Evolutionary conservation across 208 protist genomes (phyloP).

Genomic region (Leishmania amazonensis): DNA sequence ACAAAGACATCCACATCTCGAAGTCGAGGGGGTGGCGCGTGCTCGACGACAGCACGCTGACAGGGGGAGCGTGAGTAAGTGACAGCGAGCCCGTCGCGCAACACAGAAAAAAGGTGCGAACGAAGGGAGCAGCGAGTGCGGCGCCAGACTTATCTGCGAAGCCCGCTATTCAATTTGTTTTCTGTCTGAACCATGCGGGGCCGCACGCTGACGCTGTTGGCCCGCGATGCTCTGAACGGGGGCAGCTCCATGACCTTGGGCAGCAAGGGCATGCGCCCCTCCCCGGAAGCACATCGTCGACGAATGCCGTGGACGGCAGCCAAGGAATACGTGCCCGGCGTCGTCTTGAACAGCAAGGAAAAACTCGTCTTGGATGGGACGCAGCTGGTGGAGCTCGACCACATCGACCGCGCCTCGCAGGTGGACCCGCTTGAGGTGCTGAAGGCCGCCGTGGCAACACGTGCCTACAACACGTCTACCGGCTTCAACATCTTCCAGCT

Average conservation of each 20-base stretch:
- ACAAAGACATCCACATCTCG: background rate
- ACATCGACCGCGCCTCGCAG: constrained; percentile 78
- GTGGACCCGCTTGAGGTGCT: constrained; percentile 86
- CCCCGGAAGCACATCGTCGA: constrained; percentile 67
- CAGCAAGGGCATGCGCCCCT: constrained; percentile 69
- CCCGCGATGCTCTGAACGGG: constrained; percentile 70
- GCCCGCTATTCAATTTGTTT: background rate
- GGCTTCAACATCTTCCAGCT: constrained; percentile 89
- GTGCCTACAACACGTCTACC: constrained; percentile 86
- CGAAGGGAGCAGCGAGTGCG: background rate
- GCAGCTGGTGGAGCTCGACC: constrained; percentile 77
- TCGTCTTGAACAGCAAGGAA: constrained; percentile 81
- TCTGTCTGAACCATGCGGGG: constrained; percentile 12
- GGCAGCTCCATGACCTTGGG: constrained; percentile 90
- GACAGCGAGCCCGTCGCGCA: background rate
- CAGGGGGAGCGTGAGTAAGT: background rate
- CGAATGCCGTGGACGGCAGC: constrained; percentile 91
- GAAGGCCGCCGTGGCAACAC: constrained; percentile 70
- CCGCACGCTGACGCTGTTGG: constrained; percentile 27
- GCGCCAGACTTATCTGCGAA: background rate
- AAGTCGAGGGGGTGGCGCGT: background rate
- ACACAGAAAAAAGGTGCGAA: background rate
- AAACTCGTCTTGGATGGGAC: constrained; percentile 83
- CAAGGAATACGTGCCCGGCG: constrained; percentile 80
- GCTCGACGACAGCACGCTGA: background rate